Evolutionary conservation across 495 filamentous ascomycete genomes (phyloP).

Genomic region (Penicillium manginii): DNA sequence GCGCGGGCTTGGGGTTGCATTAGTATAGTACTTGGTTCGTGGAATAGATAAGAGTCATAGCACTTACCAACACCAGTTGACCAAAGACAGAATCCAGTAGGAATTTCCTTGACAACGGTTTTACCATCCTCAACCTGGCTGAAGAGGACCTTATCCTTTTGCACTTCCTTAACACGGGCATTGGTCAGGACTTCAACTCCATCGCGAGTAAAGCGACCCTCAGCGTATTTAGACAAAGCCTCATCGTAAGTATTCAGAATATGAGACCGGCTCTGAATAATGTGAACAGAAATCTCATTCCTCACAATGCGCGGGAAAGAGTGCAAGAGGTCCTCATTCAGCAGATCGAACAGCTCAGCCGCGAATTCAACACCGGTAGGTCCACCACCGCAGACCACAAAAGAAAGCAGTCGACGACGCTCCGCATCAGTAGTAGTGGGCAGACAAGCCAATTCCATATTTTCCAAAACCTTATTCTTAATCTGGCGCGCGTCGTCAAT

Average conservation of each 20-base stretch:
- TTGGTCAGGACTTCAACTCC: slow-evolving; percentile 90
- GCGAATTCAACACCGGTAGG: slow-evolving; percentile 98
- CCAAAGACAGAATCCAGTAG: slow-evolving; percentile 97
- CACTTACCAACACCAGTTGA: slow-evolving; percentile 82
- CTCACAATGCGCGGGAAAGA: slow-evolving; percentile 87
- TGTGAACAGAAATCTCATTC: slow-evolving; percentile 96
- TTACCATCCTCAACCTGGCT: slow-evolving; percentile 79
- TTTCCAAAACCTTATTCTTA: slow-evolving; percentile 86
- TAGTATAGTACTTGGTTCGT: slow-evolving; percentile 6
- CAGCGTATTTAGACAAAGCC: slow-evolving; percentile 87
- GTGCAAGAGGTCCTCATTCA: slow-evolving; percentile 89
- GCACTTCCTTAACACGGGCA: slow-evolving; percentile 87
- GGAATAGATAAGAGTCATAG: background rate
- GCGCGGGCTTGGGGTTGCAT: slow-evolving; percentile 64
- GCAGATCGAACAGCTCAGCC: slow-evolving; percentile 90
- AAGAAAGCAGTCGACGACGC: slow-evolving; percentile 83
- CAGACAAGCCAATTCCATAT: slow-evolving; percentile 90
- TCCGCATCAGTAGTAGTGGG: slow-evolving; percentile 92
- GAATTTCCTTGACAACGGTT: slow-evolving; percentile 84
- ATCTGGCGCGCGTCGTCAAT: slow-evolving; percentile 90
- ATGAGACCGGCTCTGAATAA: slow-evolving; percentile 91
- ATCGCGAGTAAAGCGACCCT: slow-evolving; percentile 83
- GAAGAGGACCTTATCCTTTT: slow-evolving; percentile 81
- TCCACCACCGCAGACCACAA: slow-evolving; percentile 92
- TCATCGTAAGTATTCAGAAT: slow-evolving; percentile 99